Percentiles rank a stretch among this genome's conserved stretches.
Conservation (phyloP, 352 stramenopile genomes). For the Paralagenidium karlingii region DNA sequence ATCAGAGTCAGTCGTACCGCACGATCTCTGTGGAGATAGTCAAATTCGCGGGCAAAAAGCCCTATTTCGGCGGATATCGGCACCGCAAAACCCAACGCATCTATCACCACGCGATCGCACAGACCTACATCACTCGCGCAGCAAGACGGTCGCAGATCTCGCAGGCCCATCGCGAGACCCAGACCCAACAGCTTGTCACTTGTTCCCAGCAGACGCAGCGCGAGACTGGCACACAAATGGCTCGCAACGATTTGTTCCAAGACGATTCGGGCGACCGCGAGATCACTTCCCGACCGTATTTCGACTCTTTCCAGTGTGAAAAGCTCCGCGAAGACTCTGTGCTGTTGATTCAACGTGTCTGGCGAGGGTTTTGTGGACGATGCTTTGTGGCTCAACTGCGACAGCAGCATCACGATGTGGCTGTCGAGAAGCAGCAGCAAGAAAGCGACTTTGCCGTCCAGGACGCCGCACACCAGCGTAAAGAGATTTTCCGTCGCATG, state of each 20-base stretch:
- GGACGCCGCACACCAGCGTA: slow-evolving; percentile 31
- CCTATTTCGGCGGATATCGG: slow-evolving; percentile 82
- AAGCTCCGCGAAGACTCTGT: slow-evolving; percentile 60
- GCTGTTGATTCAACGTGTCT: slow-evolving; percentile 81
- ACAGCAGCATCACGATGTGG: slow-evolving; percentile 19
- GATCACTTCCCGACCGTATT: slow-evolving; percentile 65
- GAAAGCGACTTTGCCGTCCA: slow-evolving; percentile 34
- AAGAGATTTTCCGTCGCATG: slow-evolving; percentile 80
- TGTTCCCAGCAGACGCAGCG: slow-evolving; percentile 72
- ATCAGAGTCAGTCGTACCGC: slow-evolving; percentile 25
- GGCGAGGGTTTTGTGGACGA: slow-evolving; percentile 64
- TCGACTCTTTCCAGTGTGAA: slow-evolving; percentile 83
- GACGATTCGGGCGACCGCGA: slow-evolving; percentile 51
- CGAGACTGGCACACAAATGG: slow-evolving; percentile 88
- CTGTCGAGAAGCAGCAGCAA: slow-evolving; percentile 23
- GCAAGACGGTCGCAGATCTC: slow-evolving; percentile 16
- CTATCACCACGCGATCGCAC: slow-evolving; percentile 85
- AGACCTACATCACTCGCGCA: slow-evolving; percentile 23
- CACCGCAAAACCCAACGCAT: slow-evolving; percentile 79
- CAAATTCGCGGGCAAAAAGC: slow-evolving; percentile 67
- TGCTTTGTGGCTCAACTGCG: slow-evolving; percentile 30
- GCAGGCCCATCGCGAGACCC: slow-evolving; percentile 71
- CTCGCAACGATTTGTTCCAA: slow-evolving; percentile 52
- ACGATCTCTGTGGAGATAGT: slow-evolving; percentile 59
- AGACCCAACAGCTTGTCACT: slow-evolving; percentile 74